Evolutionary conservation across 805 yeast genomes (phyloP).

Genomic region (Yarrowia sp.): DNA sequence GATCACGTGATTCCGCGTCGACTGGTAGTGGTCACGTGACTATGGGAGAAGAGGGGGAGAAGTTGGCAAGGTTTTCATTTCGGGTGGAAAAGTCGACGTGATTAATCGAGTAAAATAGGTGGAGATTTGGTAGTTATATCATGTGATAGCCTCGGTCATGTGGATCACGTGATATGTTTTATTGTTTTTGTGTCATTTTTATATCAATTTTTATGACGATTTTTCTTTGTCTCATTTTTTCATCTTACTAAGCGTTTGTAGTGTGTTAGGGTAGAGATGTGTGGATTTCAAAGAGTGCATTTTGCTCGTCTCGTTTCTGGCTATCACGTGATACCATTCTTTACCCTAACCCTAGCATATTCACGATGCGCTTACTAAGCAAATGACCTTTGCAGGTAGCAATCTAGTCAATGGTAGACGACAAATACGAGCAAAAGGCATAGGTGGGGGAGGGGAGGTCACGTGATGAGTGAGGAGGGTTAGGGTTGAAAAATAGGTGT

Average conservation of each 20-base stretch:
- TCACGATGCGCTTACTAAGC: background rate
- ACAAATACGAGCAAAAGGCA: slow-evolving; percentile 7
- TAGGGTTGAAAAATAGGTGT: too few relatives aligned
- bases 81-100: fast-evolving
- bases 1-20: background rate
- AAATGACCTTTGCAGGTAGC: background rate
- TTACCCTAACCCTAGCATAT: background rate
- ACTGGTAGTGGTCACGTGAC: background rate
- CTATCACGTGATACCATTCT: background rate
- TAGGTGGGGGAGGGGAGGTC: background rate
- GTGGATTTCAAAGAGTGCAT: too few relatives aligned
- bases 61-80: too few relatives aligned
- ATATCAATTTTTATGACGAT: too few relatives aligned
- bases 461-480: background rate
- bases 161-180: too few relatives aligned
- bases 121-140: too few relatives aligned
- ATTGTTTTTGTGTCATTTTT: too few relatives aligned
- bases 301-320: background rate
- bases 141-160: too few relatives aligned
- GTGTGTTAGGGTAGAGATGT: too few relatives aligned
- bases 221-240: too few relatives aligned
- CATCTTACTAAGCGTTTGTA: too few relatives aligned
- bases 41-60: background rate
- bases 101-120: too few relatives aligned
- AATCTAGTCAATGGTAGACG: background rate